phyloP scores from a whole-genome alignment of 1,284 basidiomycete genomes.

The Mixia osmundae region DNA sequence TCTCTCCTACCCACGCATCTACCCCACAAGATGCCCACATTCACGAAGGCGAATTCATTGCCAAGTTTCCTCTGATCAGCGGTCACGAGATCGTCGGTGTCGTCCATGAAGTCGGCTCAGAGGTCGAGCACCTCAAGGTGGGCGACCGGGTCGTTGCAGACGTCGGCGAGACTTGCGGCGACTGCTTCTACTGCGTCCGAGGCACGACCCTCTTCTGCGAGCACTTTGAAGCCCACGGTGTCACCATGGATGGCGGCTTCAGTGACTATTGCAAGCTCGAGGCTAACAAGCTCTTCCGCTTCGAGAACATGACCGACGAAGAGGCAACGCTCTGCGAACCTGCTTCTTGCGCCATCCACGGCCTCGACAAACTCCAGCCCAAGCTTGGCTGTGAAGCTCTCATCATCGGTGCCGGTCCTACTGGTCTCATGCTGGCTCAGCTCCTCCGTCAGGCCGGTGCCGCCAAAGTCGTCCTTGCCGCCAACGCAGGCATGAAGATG shows the following conservation, averaged over 20 bases:
- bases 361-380: conserved; percentile 54
- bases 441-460: conserved; percentile 64
- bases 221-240: conserved; percentile 49
- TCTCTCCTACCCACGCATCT: not conserved
- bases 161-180: conserved; percentile 33
- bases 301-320: conserved; percentile 60
- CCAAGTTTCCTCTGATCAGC: conserved; percentile 50
- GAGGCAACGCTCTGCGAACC: conserved; percentile 41
- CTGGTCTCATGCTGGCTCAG: conserved; percentile 61
- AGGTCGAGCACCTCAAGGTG: conserved; percentile 39
- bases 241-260: conserved; percentile 57
- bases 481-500: conserved; percentile 68
- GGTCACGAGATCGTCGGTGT: conserved; percentile 57
- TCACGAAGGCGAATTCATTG: conserved; percentile 51
- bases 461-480: conserved; percentile 44
- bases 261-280: conserved; percentile 28
- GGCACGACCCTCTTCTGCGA: conserved; percentile 50
- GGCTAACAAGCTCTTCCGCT: conserved; percentile 51
- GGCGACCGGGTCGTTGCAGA: conserved; percentile 65
- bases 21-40: conserved; percentile 29
- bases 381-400: conserved; percentile 53
- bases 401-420: conserved; percentile 47
- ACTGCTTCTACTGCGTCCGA: conserved; percentile 59
- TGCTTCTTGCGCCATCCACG: conserved; percentile 66
- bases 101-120: conserved; percentile 41